Evolutionary conservation across 805 yeast species (phyloP).

Genomic region (Spencermartinsiella europaea): DNA sequence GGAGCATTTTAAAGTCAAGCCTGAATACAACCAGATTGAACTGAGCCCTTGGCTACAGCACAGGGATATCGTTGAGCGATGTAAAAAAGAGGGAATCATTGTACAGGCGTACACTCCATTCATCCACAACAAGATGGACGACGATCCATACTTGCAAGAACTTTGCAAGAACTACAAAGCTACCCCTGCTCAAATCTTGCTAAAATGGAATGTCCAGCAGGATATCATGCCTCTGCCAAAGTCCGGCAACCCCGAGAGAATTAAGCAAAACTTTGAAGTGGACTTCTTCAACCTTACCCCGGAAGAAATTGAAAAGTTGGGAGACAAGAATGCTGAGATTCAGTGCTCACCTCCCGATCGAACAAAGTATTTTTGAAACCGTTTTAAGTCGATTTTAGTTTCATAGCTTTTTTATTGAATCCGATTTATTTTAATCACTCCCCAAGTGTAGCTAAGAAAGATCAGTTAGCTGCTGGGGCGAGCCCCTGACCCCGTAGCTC

Average conservation of each 20-base stretch:
- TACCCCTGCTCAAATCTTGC: conserved; percentile 54
- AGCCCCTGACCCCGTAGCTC: too few species aligned
- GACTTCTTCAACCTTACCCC: conserved; percentile 41
- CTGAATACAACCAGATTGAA: conserved; percentile 78
- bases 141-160: conserved; percentile 47
- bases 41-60: conserved; percentile 79
- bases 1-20: conserved; percentile 44
- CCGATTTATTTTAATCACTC: too few species aligned
- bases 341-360: conserved; percentile 2
- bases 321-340: conserved; percentile 18
- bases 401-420: too few species aligned
- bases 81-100: conserved; percentile 45
- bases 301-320: conserved; percentile 39
- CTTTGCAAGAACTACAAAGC: conserved; percentile 48
- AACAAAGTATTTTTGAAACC: conserved; percentile 2
- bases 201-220: conserved; percentile 69
- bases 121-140: conserved; percentile 50
- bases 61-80: conserved; percentile 51
- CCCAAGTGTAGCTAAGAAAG: too few species aligned
- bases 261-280: conserved; percentile 50
- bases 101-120: conserved; percentile 71
- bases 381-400: too few species aligned
- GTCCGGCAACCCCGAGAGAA: conserved; percentile 48
- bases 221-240: conserved; percentile 70
- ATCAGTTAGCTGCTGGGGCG: too few species aligned